These are phyloP conservation scores for Westerdykella aurantiaca DNA, from an alignment of 2,329 filamentous ascomycete genomes.

Conservation along the genomic window DNA sequence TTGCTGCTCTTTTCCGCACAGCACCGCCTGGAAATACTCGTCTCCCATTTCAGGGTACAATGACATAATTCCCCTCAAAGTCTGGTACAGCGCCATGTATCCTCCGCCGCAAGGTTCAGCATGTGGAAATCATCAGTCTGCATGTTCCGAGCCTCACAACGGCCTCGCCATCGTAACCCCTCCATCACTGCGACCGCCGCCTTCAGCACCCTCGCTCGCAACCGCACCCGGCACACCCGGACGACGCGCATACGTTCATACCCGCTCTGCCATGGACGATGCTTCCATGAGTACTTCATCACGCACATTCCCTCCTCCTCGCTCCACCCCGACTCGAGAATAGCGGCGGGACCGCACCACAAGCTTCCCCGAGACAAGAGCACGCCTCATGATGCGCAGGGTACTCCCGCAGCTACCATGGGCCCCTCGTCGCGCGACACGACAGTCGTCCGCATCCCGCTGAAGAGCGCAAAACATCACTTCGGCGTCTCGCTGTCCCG, in stretches of 20 bases:
- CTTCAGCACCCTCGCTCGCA: constrained; percentile 3
- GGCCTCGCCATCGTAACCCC: constrained; percentile 15
- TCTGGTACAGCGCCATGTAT: constrained; percentile 27
- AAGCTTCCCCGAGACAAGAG: constrained; percentile 82
- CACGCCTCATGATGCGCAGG: constrained; percentile 60
- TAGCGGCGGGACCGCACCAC: constrained; percentile 62
- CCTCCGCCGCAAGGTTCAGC: constrained; percentile 27
- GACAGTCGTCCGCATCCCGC: constrained; percentile 89
- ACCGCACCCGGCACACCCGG: constrained; percentile 4
- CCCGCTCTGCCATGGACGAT: constrained; percentile 26
- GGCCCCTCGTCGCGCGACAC: constrained; percentile 56
- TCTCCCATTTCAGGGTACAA: constrained; percentile 3
- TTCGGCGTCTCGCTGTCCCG: constrained; percentile 76
- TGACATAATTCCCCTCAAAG: constrained; percentile 24
- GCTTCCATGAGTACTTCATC: constrained; percentile 95
- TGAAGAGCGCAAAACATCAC: constrained; percentile 92
- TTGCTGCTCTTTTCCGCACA: too few relatives aligned
- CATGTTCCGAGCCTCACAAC: constrained; percentile 20
- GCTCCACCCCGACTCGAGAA: constrained; percentile 76
- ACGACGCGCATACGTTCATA: constrained; percentile 4
- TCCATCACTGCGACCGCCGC: constrained; percentile 9
- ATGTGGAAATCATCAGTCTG: constrained; percentile 35
- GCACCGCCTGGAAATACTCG: too few relatives aligned
- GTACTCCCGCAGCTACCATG: constrained; percentile 32
- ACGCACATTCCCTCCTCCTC: constrained; percentile 92